These are phyloP conservation scores for Alisma plantagoaquatica DNA, from an alignment of 106 monocot species.

Conservation along the genomic window DNA sequence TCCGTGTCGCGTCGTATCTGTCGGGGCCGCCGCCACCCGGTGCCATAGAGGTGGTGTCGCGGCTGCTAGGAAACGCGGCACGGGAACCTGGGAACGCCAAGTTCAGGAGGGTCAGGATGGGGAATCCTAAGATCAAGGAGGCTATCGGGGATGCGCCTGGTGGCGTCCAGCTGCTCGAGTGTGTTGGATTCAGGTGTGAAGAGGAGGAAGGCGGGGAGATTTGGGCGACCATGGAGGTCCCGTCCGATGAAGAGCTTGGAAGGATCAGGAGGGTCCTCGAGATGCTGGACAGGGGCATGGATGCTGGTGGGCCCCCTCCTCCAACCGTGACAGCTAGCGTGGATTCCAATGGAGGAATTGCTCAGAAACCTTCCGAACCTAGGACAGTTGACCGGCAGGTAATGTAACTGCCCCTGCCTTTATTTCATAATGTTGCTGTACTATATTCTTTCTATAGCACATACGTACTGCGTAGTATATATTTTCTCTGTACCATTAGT, in stretches of 20 bases:
- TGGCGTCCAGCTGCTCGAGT: constrained; percentile 64
- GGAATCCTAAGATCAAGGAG: constrained; percentile 83
- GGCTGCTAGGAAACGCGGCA: constrained; percentile 40
- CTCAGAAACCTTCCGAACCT: constrained; percentile 1
- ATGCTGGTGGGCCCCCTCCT: not conserved
- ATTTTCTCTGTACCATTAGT: too few species aligned
- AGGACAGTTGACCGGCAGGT: constrained; percentile 42
- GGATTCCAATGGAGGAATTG: too few species aligned
- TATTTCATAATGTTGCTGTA: too few species aligned
- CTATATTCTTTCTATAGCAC: too few species aligned
- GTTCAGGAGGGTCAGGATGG: constrained; percentile 71
- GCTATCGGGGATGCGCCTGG: constrained; percentile 44
- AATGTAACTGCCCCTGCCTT: too few species aligned
- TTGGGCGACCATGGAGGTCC: constrained; percentile 57
- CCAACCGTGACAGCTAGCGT: not conserved
- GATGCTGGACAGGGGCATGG: constrained; percentile 37
- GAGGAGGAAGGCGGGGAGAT: constrained; percentile 67
- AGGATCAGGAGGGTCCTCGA: constrained; percentile 29
- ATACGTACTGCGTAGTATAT: too few species aligned
- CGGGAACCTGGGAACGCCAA: constrained; percentile 58
- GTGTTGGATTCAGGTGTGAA: constrained; percentile 42
- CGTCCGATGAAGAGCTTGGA: constrained; percentile 27
- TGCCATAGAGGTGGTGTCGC: constrained; percentile 38
- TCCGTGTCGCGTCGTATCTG: constrained; percentile 24
- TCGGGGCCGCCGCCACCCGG: constrained; percentile 20